phyloP scores from a whole-genome alignment of 768 basidiomycete genomes.

The Hypsizygus marmoreus region DNA sequence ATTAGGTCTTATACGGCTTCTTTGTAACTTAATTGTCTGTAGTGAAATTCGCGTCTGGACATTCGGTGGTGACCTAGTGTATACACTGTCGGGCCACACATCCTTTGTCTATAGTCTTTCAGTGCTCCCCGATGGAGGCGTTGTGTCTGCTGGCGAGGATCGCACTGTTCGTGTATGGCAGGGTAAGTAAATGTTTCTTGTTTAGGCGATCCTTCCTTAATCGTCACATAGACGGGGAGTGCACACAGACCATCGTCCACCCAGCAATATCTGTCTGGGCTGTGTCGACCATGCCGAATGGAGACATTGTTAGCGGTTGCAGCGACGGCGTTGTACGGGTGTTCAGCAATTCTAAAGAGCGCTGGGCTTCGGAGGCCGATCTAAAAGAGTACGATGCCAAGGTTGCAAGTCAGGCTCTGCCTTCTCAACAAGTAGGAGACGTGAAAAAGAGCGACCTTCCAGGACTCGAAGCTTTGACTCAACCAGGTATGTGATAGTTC shows the following conservation, averaged over 20 bases:
- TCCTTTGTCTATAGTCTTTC: conserved; percentile 95
- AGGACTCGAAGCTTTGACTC: conserved; percentile 74
- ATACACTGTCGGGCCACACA: conserved; percentile 89
- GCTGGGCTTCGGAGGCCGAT: conserved; percentile 70
- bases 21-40: conserved; percentile 2
- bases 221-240: conserved; percentile 70
- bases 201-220: conserved; percentile 4
- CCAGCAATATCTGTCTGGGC: conserved; percentile 98
- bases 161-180: conserved; percentile 91
- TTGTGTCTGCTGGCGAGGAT: conserved; percentile 94
- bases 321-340: conserved; percentile 89
- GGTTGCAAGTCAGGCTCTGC: conserved; percentile 77
- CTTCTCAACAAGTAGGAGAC: conserved; percentile 88
- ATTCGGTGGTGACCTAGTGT: conserved; percentile 73
- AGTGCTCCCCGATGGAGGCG: conserved; percentile 76
- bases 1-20: neutral
- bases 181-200: conserved; percentile 45
- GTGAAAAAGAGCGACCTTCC: conserved; percentile 91
- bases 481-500: conserved; percentile 57
- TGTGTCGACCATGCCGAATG: conserved; percentile 83
- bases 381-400: conserved; percentile 71
- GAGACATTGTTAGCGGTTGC: conserved; percentile 89
- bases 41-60: conserved; percentile 96
- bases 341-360: conserved; percentile 73
- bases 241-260: conserved; percentile 85